Evolutionary conservation across 805 yeast species (phyloP), one percentile per base, ranked within the genome.

Genomic region (Starmerella etchellsii): DNA sequence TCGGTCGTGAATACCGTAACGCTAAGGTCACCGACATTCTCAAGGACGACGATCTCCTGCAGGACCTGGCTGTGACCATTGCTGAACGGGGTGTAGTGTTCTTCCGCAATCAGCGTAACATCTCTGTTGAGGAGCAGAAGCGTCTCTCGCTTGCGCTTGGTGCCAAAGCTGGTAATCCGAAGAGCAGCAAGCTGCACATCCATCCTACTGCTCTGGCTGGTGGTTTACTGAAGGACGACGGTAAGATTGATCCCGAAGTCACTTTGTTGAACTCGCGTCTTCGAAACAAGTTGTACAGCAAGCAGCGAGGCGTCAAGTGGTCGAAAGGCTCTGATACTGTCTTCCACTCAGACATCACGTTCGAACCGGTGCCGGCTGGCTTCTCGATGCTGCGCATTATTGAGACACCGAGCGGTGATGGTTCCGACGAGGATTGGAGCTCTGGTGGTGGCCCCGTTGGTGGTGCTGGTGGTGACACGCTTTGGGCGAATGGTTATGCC

Each of bases 331-430:
- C 42, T 10, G 51, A 47, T 31, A 53, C 61, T 19, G 57, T 54
- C 15, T 70, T 72, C 71, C 78, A 72, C 60, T 65, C 74, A 7
- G 77, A 72, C 53, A 62, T 73, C 38, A 68, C 68, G 31, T 76
- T 72, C 50, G 78, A 73, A 58, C 60, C 62, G 34, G 71, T 70
- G 41, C 77, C 78, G 5, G 70, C 78, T 2, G 75, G 73, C 19
- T 60, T 68, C 48, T 72, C 79, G 3, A 70, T 67, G 46, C 61
- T 75, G 49, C 38, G 49, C 11, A 72, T 71, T 49, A 62, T 68
- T 52, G 73, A 72, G 50, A 61, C 71, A 16, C 63, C 69, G 23
- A 74, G 75, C 7, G 52, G 52, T 11, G 57, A 62, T 22, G 76
- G 74, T 13, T 31, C 44, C 14, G 44, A 19, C 14, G 45, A 37